Evolutionary conservation across 306 rosid species (phyloP), one percentile per base, ranked within the genome.

Genomic region (Acacia melanoxylon): DNA sequence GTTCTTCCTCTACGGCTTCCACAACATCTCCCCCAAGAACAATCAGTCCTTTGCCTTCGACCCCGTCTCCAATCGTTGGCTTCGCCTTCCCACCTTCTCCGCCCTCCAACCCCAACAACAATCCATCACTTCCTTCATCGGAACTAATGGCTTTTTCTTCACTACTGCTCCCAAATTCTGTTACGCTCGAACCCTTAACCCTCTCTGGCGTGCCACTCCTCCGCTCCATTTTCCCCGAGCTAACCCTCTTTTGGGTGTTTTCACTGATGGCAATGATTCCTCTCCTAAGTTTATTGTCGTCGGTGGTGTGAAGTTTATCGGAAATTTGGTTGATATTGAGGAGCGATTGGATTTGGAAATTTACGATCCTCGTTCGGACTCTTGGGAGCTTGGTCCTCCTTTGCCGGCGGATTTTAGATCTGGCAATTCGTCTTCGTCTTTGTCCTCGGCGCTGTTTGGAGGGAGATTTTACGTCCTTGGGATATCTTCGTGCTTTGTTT

Each of bases 1-100:
- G 98, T 92, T 94, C 73, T 91, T 92, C 85, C 97, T 94, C 76
- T 85, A 88, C 35, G 97, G 92, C 31, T 83, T 94, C 89, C 97
- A 94, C 82, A 94, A 92, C 85, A 90, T 91, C 70, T 85, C 96
- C 65, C 88, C 94, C 40, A 91, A 90, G 65, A 90, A 89, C 86
- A 86, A 94, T 72, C 97, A 92, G 75, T 89, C 92, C 61, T 92
- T 94, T 41, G 94, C 97, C 74, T 94, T 91, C 66, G 98, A 92
- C 69, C 97, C 97, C 3, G 25, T 89, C 44, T 90, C 97, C 62
- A 62, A 89, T 29, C 82, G 78, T 17, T 92, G 97, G 98, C 83
- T 94, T 81, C 84, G 81, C 67, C 90, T 90, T 54, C 97, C 97
- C 1, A 68, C 87, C n/a, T 61, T 83, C 84, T 76, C 81, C 20